These are phyloP conservation scores for Eucalyptus polyanthemos DNA, from an alignment of 345 rosid species.

Conservation along the genomic window DNA sequence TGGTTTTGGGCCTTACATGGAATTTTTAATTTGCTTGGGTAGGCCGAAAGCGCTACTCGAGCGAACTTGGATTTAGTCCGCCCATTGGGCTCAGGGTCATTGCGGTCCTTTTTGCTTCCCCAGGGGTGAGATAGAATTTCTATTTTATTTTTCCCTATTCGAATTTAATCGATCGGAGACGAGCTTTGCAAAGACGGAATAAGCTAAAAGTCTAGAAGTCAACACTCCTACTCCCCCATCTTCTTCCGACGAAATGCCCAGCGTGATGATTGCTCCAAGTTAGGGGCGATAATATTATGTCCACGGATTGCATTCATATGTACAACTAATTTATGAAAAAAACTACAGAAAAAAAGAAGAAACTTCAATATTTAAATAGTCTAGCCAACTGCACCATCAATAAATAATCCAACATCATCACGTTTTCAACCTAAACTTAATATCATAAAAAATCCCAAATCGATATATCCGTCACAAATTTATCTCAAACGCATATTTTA, in stretches of 20 bases:
- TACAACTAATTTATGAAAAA: neutral
- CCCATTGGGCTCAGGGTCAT: neutral
- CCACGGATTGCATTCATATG: neutral
- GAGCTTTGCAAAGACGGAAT: no score
- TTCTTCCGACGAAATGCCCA: neutral
- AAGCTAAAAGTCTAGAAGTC: no score
- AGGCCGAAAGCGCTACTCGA: neutral
- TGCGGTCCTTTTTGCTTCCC: neutral
- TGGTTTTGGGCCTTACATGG: neutral
- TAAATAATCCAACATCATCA: fast-evolving
- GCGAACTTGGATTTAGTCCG: neutral
- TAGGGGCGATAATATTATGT: neutral
- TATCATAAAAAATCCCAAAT: fast-evolving
- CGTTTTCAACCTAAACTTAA: fast-evolving
- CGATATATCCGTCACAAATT: fast-evolving
- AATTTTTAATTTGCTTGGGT: neutral
- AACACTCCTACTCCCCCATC: neutral
- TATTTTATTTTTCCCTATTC: neutral
- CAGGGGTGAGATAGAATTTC: neutral
- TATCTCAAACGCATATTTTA: fast-evolving
- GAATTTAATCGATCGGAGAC: neutral
- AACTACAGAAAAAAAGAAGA: neutral
- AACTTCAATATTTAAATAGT: fast-evolving
- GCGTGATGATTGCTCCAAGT: neutral
- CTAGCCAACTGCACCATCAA: fast-evolving